Percentiles rank a stretch among this genome's conserved stretches.
phyloP scores from a whole-genome alignment of 1,139 yeast genomes.

The Yamadazyma buinensis region DNA sequence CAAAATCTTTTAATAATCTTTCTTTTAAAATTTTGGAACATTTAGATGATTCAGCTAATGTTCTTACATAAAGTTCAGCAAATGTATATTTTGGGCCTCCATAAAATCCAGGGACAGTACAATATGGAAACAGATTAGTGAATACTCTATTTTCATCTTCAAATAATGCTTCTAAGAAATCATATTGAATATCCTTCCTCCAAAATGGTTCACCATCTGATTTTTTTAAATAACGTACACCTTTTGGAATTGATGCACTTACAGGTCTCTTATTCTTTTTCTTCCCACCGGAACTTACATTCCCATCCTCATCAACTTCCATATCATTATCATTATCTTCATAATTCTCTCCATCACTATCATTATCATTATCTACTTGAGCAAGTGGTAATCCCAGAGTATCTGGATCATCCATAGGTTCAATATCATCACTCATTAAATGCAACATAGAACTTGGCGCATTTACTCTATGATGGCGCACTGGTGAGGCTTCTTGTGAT shows the following conservation, averaged over 20 bases:
- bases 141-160: slow-evolving; percentile 64
- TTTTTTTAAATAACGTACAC: slow-evolving; percentile 64
- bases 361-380: slow-evolving; percentile 4
- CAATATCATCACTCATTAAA: slow-evolving; percentile 4
- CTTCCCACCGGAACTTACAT: slow-evolving; percentile 1
- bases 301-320: slow-evolving; percentile 14
- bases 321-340: slow-evolving; percentile 11
- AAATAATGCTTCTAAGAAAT: slow-evolving; percentile 64
- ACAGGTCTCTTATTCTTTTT: slow-evolving; percentile 13
- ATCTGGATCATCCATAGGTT: background rate
- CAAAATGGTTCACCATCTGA: slow-evolving; percentile 91
- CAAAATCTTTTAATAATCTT: slow-evolving; percentile 60
- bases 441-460: slow-evolving; percentile 2
- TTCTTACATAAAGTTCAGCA: slow-evolving; percentile 79
- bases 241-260: slow-evolving; percentile 20
- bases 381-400: background rate
- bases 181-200: slow-evolving; percentile 85
- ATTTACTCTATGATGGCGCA: background rate
- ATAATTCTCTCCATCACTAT: slow-evolving; percentile 9
- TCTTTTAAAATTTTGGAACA: slow-evolving; percentile 82
- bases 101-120: slow-evolving; percentile 31
- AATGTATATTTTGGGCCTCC: slow-evolving; percentile 60
- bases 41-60: slow-evolving; percentile 79
- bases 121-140: slow-evolving; percentile 49
- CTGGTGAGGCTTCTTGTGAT: too few species aligned